These are phyloP conservation scores for Salix purpurea DNA, from an alignment of 345 rosid species.

Conservation along the genomic window DNA sequence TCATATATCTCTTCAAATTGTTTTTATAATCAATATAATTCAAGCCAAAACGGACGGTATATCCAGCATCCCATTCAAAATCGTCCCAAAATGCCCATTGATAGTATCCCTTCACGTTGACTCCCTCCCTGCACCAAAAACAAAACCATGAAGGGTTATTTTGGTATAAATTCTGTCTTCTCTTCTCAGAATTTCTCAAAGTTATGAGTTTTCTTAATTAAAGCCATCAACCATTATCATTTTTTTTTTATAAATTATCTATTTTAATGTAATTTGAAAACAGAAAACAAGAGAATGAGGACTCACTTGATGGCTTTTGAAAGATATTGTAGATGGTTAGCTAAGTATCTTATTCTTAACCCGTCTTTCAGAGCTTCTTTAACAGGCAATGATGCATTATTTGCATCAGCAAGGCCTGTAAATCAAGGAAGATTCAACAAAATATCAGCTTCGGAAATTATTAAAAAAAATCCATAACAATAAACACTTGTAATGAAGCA, in stretches of 20 bases:
- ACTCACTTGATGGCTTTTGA: conserved; percentile 36
- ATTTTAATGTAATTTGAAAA: not conserved
- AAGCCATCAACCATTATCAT: no score
- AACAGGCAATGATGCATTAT: conserved; percentile 28
- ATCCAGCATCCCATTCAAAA: conserved; percentile 60
- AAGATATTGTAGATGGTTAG: conserved; percentile 32
- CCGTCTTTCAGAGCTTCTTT: conserved; percentile 32
- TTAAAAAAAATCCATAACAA: not conserved
- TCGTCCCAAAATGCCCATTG: conserved; percentile 60
- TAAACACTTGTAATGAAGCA: not conserved
- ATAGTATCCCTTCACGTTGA: conserved; percentile 49
- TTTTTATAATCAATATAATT: conserved; percentile 50
- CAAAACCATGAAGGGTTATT: not conserved
- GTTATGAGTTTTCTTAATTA: no score
- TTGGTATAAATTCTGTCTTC: no score
- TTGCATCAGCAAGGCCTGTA: conserved; percentile 35
- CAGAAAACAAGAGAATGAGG: not conserved
- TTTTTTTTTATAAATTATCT: no score
- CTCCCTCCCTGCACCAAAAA: conserved; percentile 39
- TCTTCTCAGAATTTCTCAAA: no score
- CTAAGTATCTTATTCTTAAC: conserved; percentile 32
- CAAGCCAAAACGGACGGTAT: conserved; percentile 47
- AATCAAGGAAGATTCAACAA: not conserved
- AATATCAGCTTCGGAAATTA: no score
- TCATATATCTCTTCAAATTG: conserved; percentile 48